A percentile compares a stretch with the other conserved stretches of the same genome.
phyloP scores from a whole-genome alignment of 768 basidiomycete species.

The Tylopilus sp. region DNA sequence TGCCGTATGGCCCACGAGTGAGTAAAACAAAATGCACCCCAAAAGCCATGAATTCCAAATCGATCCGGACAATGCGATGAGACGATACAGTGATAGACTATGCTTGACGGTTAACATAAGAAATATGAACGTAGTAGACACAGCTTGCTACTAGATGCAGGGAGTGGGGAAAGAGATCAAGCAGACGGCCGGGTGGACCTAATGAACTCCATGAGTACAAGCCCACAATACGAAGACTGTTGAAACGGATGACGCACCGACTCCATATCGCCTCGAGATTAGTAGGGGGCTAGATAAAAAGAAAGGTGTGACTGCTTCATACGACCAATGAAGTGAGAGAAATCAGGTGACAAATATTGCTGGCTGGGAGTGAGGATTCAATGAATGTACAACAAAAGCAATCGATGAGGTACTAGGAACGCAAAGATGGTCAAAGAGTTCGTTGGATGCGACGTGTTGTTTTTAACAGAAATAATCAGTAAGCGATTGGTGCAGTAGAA shows the following conservation, averaged over 20 bases:
- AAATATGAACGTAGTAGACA: not conserved
- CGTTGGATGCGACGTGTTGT: not conserved
- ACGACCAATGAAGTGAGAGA: not conserved
- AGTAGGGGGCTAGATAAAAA: not conserved
- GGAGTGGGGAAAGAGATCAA: not conserved
- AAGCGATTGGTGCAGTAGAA: not conserved
- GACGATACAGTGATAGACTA: no score
- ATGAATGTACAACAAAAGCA: slow-evolving; percentile 8
- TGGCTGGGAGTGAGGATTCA: not conserved
- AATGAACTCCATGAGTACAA: slow-evolving; percentile 2
- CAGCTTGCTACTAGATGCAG: not conserved
- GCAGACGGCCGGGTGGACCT: not conserved
- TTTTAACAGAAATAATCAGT: not conserved
- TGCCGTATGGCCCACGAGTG: no score
- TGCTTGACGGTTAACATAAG: no score
- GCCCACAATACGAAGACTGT: not conserved
- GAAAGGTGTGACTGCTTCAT: not conserved
- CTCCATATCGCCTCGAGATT: not conserved
- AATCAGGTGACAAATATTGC: not conserved
- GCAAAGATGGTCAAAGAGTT: not conserved
- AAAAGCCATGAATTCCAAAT: not conserved
- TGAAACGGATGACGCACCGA: slow-evolving; percentile 6
- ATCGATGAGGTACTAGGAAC: not conserved
- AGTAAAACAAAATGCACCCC: not conserved
- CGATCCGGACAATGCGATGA: no score